Percentiles rank a stretch among this genome's conserved stretches.
Conservation (phyloP, 1,284 basidiomycete genomes). For the Tilletia walkeri region DNA sequence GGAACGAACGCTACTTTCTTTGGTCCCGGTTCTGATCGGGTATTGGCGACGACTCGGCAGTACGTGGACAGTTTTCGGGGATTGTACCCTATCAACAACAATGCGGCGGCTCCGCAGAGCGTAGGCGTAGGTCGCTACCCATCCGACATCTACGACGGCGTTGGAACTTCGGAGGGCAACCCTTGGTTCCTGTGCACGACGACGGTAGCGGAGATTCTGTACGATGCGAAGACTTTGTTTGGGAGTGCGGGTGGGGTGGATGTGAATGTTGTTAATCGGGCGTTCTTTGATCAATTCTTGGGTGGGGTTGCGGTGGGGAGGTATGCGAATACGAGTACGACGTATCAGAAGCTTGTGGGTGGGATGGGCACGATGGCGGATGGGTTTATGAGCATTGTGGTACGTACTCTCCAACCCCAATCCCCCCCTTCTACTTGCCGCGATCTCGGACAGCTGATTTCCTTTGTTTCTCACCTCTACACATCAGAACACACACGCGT, state of each 20-base stretch:
- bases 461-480: not conserved
- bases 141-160: slow-evolving; percentile 34
- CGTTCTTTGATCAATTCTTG: slow-evolving; percentile 37
- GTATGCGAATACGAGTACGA: slow-evolving; percentile 21
- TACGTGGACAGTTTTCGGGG: slow-evolving; percentile 38
- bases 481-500: slow-evolving; percentile 23
- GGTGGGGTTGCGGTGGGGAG: slow-evolving; percentile 25
- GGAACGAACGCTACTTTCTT: slow-evolving; percentile 28
- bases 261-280: slow-evolving; percentile 29
- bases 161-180: slow-evolving; percentile 31
- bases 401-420: not conserved
- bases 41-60: slow-evolving; percentile 35
- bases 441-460: not conserved
- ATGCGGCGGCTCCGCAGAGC: slow-evolving; percentile 28
- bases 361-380: slow-evolving; percentile 35
- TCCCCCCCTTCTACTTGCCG: not conserved
- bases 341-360: slow-evolving; percentile 26
- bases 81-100: slow-evolving; percentile 36
- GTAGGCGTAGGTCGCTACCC: slow-evolving; percentile 35
- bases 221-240: slow-evolving; percentile 30
- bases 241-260: slow-evolving; percentile 23
- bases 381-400: slow-evolving; percentile 34
- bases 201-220: slow-evolving; percentile 37
- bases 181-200: slow-evolving; percentile 44
- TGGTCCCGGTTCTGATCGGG: slow-evolving; percentile 33